These are phyloP conservation scores for Paxillus ammoniavirescens DNA, from an alignment of 768 basidiomycete genomes.

Conservation along the genomic window DNA sequence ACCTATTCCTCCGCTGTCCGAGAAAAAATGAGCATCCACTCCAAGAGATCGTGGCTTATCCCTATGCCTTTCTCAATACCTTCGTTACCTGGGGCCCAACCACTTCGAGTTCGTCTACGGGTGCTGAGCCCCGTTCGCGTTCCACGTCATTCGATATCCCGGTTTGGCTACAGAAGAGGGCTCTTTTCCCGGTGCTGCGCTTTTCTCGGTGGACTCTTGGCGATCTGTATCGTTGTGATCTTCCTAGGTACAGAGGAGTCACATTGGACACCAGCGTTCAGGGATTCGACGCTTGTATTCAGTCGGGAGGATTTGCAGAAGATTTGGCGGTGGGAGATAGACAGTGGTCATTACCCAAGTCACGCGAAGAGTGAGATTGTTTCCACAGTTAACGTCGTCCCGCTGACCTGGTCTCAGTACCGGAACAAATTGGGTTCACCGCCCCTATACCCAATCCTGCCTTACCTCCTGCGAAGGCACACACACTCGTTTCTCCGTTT, in stretches of 20 bases:
- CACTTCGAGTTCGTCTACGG: constrained; percentile 57
- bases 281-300: constrained; percentile 71
- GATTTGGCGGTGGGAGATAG: constrained; percentile 94
- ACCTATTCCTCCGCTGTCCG: constrained; percentile 33
- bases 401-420: constrained; percentile 44
- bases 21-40: constrained; percentile 37
- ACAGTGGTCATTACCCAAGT: constrained; percentile 87
- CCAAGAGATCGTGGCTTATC: constrained; percentile 46
- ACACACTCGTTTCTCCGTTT: constrained; percentile 49
- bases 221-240: constrained; percentile 43
- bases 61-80: constrained; percentile 59
- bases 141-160: constrained; percentile 41
- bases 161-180: constrained; percentile 53
- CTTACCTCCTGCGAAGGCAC: constrained; percentile 49
- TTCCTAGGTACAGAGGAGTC: constrained; percentile 42
- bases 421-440: constrained; percentile 57
- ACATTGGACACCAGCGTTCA: constrained; percentile 35
- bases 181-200: constrained; percentile 52
- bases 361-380: constrained; percentile 55
- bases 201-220: constrained; percentile 50
- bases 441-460: constrained; percentile 64
- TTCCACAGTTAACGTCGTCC: constrained; percentile 2
- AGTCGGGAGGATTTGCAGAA: constrained; percentile 68
- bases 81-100: constrained; percentile 50
- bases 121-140: constrained; percentile 48